These are phyloP conservation scores for Phytopythium montanum DNA, from an alignment of 352 stramenopile species.

Conservation along the genomic window DNA sequence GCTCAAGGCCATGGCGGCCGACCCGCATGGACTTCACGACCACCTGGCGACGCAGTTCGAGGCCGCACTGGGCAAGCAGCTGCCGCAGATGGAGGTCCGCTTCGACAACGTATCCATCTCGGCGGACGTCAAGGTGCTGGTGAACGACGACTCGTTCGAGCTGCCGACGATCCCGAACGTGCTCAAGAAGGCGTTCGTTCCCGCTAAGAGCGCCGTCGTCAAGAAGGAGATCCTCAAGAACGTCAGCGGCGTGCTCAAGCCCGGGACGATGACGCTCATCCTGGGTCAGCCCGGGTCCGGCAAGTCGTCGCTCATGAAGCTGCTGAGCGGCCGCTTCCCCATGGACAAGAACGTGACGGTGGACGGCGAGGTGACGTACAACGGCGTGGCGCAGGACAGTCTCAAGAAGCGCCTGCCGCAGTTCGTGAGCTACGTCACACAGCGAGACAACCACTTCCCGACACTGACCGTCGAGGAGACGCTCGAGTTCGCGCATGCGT, in stretches of 20 bases:
- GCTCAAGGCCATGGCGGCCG: not conserved
- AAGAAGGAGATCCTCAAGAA: slow-evolving; percentile 30
- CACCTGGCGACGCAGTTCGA: not conserved
- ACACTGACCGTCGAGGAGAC: slow-evolving; percentile 45
- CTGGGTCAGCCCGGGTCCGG: slow-evolving; percentile 4
- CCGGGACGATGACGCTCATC: slow-evolving; percentile 20
- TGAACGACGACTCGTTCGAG: not conserved
- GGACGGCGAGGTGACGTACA: slow-evolving; percentile 19
- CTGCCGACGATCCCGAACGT: not conserved
- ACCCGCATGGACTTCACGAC: not conserved
- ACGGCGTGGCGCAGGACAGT: not conserved
- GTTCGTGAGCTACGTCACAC: slow-evolving; percentile 8
- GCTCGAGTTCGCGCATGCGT: slow-evolving; percentile 35
- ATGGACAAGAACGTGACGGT: slow-evolving; percentile 28
- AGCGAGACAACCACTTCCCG: slow-evolving; percentile 7
- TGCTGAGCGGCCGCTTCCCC: slow-evolving; percentile 23
- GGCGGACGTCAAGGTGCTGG: not conserved
- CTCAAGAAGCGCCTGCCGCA: slow-evolving; percentile 1
- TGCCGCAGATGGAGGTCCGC: not conserved
- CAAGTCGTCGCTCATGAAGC: slow-evolving; percentile 28
- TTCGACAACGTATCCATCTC: not conserved
- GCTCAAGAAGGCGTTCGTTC: not conserved
- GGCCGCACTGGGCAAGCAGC: not conserved
- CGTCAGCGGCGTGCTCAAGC: slow-evolving; percentile 23
- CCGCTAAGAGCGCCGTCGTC: not conserved